Evolutionary conservation across 352 stramenopile genomes (phyloP).

Genomic region (Nothophytophthora sp.): DNA sequence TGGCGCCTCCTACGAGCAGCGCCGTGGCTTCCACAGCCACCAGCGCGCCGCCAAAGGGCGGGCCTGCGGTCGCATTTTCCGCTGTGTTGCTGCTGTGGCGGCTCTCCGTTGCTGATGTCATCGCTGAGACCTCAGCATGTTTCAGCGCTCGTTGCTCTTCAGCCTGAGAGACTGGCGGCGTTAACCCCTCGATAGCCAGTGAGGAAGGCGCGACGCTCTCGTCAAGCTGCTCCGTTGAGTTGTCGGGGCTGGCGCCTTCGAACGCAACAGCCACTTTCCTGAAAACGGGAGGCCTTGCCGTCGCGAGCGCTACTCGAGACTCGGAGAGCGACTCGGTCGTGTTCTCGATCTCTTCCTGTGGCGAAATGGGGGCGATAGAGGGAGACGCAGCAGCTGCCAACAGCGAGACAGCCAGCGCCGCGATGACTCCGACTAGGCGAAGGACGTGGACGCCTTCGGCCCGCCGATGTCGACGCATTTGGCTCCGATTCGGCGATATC

Average conservation of each 20-base stretch:
- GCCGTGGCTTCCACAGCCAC: conserved; percentile 30
- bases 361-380: too few relatives aligned
- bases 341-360: too few relatives aligned
- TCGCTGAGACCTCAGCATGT: conserved; percentile 1
- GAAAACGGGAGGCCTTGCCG: not conserved
- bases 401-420: too few relatives aligned
- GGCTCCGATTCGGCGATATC: too few relatives aligned
- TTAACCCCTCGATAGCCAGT: conserved; percentile 8
- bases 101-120: not conserved
- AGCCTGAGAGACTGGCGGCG: not conserved
- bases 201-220: conserved; percentile 14
- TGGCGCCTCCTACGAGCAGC: conserved; percentile 30
- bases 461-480: too few relatives aligned
- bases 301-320: conserved; percentile 4
- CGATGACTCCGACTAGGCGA: too few relatives aligned
- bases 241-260: conserved; percentile 7
- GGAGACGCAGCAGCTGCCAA: too few relatives aligned
- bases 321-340: not conserved
- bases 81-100: not conserved
- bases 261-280: conserved; percentile 17
- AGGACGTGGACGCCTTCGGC: too few relatives aligned
- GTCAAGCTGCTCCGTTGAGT: conserved; percentile 17
- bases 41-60: conserved; percentile 18
- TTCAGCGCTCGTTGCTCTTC: conserved; percentile 7
- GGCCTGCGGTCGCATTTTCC: not conserved